These are phyloP conservation scores for Kodamaea neixiangensis DNA, from an alignment of 805 yeast species.

Conservation along the genomic window DNA sequence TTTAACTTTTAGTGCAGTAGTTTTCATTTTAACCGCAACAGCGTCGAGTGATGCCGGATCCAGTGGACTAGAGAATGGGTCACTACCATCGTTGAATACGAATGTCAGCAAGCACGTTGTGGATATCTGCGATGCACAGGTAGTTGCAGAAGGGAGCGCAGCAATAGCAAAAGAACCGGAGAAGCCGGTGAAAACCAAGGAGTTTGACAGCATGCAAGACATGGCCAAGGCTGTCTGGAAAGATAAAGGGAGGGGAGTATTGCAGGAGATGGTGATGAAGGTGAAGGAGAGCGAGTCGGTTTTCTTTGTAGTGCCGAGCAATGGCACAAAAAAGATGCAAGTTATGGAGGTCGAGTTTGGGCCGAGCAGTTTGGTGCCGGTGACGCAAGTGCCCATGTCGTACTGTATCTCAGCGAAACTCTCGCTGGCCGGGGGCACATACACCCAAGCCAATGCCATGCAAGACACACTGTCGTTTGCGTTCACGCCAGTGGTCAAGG, in stretches of 20 bases:
- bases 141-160: neutral
- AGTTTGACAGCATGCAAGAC: neutral
- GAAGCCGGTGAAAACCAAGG: neutral
- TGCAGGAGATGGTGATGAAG: neutral
- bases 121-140: neutral
- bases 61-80: neutral
- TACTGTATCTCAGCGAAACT: conserved; percentile 18
- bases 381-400: conserved; percentile 18
- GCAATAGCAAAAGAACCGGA: neutral
- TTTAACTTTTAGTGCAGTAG: neutral
- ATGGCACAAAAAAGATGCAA: conserved; percentile 10
- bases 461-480: neutral
- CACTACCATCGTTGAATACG: neutral
- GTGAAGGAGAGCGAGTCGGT: neutral
- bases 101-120: neutral
- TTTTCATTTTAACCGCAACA: neutral
- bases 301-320: neutral
- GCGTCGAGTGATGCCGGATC: neutral
- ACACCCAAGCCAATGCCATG: conserved; percentile 13
- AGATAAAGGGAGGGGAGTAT: neutral
- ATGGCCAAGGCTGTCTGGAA: neutral
- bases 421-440: conserved; percentile 19
- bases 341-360: conserved; percentile 23
- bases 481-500: neutral
- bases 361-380: neutral